Percentiles rank a stretch among this genome's conserved stretches.
phyloP scores from a whole-genome alignment of 202 grass and related monocot species.

The Schoenoplectus tabernaemontani region DNA sequence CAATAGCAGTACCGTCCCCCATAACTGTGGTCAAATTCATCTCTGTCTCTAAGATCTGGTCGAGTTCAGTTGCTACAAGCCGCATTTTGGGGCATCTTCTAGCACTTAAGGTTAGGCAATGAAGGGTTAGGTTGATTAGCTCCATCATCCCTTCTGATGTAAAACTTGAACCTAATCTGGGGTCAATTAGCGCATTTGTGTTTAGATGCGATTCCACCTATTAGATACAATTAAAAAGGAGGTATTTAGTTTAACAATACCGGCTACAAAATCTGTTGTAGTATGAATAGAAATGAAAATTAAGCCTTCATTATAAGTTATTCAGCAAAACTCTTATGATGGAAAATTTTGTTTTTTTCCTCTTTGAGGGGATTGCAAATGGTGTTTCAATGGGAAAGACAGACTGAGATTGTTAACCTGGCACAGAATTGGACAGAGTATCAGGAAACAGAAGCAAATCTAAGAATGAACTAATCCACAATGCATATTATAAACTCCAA shows the following conservation, averaged over 20 bases:
- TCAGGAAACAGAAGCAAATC: neutral
- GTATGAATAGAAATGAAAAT: neutral
- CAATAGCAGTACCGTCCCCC: constrained; percentile 79
- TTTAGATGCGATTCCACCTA: constrained; percentile 63
- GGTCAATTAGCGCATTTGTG: constrained; percentile 64
- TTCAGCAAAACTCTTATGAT: too few relatives aligned
- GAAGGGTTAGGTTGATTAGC: constrained; percentile 52
- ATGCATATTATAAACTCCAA: neutral
- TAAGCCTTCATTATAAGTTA: constrained; percentile 2
- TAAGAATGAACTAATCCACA: neutral
- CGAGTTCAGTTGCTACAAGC: constrained; percentile 45
- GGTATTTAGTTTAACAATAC: neutral
- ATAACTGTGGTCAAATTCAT: constrained; percentile 88
- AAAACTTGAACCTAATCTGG: constrained; percentile 63
- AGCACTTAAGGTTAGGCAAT: constrained; percentile 60
- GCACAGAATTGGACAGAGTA: neutral
- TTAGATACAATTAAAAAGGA: constrained; percentile 18
- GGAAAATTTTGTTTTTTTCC: too few relatives aligned
- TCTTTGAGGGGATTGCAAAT: neutral
- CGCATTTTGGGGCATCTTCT: constrained; percentile 66
- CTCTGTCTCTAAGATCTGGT: constrained; percentile 76
- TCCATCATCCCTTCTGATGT: constrained; percentile 88
- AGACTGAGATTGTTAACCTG: neutral
- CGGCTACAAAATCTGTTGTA: neutral
- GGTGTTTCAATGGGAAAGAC: neutral